Percentiles rank a stretch among this genome's conserved stretches.
Conservation (phyloP, 305 asterid species). For the Ilex paraguariensis region DNA sequence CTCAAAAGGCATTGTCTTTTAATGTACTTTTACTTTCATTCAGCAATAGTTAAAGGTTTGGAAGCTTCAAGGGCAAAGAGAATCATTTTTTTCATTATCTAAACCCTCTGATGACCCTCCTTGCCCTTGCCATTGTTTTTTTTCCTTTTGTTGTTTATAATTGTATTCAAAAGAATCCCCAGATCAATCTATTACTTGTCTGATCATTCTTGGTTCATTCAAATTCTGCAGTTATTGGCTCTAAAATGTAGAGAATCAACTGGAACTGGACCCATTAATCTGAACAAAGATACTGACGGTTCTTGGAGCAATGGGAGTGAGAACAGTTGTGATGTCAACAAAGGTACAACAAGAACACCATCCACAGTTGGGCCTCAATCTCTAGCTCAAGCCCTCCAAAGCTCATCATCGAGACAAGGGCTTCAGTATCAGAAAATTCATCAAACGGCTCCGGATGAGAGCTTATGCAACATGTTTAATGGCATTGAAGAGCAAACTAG, state of each 20-base stretch:
- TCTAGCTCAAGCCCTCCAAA: constrained; percentile 17
- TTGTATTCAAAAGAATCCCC: background rate
- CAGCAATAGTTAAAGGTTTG: background rate
- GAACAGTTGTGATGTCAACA: constrained; percentile 36
- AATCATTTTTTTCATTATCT: background rate
- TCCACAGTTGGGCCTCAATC: constrained; percentile 16
- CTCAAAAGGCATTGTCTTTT: no score
- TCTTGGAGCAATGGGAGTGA: constrained; percentile 51
- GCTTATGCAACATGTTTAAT: background rate
- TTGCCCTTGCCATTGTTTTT: no score
- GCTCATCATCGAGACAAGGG: constrained; percentile 10
- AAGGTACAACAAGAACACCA: constrained; percentile 18
- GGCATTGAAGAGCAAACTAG: constrained; percentile 3
- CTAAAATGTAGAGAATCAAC: constrained; percentile 23
- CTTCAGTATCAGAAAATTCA: background rate
- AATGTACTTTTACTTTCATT: no score
- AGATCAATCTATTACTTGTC: background rate
- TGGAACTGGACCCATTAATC: constrained; percentile 34
- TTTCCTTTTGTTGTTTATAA: background rate
- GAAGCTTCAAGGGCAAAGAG: background rate
- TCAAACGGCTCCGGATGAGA: no score
- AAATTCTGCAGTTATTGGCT: constrained; percentile 17
- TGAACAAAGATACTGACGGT: constrained; percentile 47
- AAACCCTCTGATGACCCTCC: no score
- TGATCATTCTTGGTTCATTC: background rate